Evolutionary conservation across 2,329 filamentous ascomycete genomes (phyloP), one percentile per base, ranked within the genome.

Genomic region (Lachnellula arida): DNA sequence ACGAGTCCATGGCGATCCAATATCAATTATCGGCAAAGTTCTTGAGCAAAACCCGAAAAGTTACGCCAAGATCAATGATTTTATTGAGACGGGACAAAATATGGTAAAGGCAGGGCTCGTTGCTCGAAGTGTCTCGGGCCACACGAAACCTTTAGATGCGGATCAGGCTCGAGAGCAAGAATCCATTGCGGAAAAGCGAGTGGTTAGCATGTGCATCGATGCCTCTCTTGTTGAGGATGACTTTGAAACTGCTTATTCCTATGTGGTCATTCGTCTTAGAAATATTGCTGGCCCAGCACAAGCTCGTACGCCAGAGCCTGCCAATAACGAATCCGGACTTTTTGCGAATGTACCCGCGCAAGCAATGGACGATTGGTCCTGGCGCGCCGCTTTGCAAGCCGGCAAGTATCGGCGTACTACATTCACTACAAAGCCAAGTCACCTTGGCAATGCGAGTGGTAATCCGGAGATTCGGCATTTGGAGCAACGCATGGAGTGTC

Each of bases 201-300:
- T 94, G 50, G 86, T 85, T 5, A 86, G 87, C 56, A 90, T 93
- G 87, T 91, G 89, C 60, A 84, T 93, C 42, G 85, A 91, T 67
- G 85, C 87, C 14, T 88, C 89, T 12, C 77, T 94, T 1, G 77
- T 78, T 9, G 88, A 92, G 67, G 85, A 91, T 60, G 90, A 85
- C 68, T 94, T 94, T 59, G 90, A 95, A 68, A 94, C 89, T 0
- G 89, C 89, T 11, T 94, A 93, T 69, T 92, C 88, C 0, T 93
- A 89, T 67, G 86, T 92, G 1, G 81, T 90, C 47, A 91, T 85
- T 66, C 82, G 87, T 22, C 76, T 94, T 0, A 76, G 78, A 7
- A 68, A 72, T 8, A 66, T 72, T 28, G 63, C 67, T 62, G 62
- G 68, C 65, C 59, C 63, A 52, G 56, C 67, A 15, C 63, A 62